These are phyloP conservation scores for Lobosporangium transversale DNA, from an alignment of 192 early-diverging fungal genomes.

Conservation along the genomic window DNA sequence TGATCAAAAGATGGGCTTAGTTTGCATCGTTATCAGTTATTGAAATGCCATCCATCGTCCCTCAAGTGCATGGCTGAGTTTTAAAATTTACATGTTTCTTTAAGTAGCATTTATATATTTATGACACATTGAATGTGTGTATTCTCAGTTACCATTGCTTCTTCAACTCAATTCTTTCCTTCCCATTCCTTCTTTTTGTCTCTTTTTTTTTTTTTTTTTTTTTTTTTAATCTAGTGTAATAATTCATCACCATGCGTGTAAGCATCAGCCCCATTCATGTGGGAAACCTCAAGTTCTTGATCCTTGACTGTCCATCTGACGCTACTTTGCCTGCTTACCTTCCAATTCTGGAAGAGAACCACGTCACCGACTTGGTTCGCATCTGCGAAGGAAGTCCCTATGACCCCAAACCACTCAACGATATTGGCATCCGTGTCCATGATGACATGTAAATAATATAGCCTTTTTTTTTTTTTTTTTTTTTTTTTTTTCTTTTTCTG, in stretches of 20 bases:
- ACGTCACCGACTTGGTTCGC: slow-evolving; percentile 74
- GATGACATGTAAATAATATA: slow-evolving; percentile 61
- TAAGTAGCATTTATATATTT: background rate
- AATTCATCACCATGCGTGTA: slow-evolving; percentile 1
- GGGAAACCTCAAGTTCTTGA: slow-evolving; percentile 62
- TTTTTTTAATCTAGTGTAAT: background rate
- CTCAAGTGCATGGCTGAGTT: background rate
- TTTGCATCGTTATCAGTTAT: too few relatives aligned
- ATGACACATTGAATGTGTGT: background rate
- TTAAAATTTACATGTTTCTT: background rate
- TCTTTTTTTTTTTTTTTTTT: background rate
- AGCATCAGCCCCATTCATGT: slow-evolving; percentile 53
- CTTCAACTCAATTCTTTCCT: background rate
- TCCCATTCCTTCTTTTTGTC: background rate
- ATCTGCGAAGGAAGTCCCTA: slow-evolving; percentile 75
- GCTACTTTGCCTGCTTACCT: slow-evolving; percentile 66
- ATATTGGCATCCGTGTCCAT: slow-evolving; percentile 65
- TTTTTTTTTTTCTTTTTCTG: too few relatives aligned
- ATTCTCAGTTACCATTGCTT: background rate
- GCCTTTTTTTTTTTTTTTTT: background rate
- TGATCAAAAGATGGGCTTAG: too few relatives aligned
- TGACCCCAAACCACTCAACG: slow-evolving; percentile 55
- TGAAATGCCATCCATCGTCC: too few relatives aligned
- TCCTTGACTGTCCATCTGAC: slow-evolving; percentile 78
- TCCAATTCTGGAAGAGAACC: slow-evolving; percentile 55